Evolutionary conservation across 1,284 basidiomycete species (phyloP).

Genomic region (Takashimella koratensis): DNA sequence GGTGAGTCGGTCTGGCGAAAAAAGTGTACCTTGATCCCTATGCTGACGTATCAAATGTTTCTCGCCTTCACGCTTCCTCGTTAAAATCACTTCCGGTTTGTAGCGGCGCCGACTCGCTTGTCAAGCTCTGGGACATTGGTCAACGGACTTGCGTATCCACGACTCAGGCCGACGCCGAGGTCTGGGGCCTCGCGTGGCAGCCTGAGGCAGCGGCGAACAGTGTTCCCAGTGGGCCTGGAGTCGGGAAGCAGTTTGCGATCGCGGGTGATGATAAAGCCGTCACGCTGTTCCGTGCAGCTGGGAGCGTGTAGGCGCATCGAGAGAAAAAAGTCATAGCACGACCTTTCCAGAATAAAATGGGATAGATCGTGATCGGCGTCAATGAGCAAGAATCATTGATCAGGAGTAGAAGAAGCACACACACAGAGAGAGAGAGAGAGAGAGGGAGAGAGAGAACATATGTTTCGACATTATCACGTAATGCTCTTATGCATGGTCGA

Average conservation of each 20-base stretch:
- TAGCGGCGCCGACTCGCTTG: slow-evolving; percentile 76
- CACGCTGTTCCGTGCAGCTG: slow-evolving; percentile 56
- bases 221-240: slow-evolving; percentile 12
- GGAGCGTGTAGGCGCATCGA: slow-evolving; percentile 18
- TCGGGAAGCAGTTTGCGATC: slow-evolving; percentile 62
- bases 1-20: too few relatives aligned
- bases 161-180: slow-evolving; percentile 69
- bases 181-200: slow-evolving; percentile 81
- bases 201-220: slow-evolving; percentile 59
- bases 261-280: slow-evolving; percentile 76
- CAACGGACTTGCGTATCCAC: slow-evolving; percentile 73
- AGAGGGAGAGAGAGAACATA: too few relatives aligned
- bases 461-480: too few relatives aligned
- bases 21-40: not conserved
- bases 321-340: too few relatives aligned
- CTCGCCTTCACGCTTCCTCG: not conserved
- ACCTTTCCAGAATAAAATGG: too few relatives aligned
- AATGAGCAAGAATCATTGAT: too few relatives aligned
- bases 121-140: slow-evolving; percentile 82
- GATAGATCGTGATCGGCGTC: too few relatives aligned
- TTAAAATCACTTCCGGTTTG: too few relatives aligned
- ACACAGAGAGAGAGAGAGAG: too few relatives aligned
- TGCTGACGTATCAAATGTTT: not conserved
- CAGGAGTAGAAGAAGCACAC: too few relatives aligned
- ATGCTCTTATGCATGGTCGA: too few relatives aligned